phyloP scores from a whole-genome alignment of 306 rosid species.

The Lagenaria siceraria region DNA sequence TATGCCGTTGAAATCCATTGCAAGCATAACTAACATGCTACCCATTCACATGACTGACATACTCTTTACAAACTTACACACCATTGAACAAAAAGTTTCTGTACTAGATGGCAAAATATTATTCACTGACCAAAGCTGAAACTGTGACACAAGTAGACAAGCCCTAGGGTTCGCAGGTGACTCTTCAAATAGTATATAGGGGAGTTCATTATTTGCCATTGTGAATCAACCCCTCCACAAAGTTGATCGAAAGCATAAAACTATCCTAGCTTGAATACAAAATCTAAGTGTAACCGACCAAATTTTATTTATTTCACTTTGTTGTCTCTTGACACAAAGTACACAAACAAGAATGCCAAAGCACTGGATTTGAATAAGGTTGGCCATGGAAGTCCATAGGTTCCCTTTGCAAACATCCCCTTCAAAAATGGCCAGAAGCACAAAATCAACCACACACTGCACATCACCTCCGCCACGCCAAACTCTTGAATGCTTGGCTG shows the following conservation, averaged over 20 bases:
- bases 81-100: not conserved
- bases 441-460: constrained; percentile 29
- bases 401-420: constrained; percentile 45
- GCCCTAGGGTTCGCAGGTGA: not conserved
- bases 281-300: not conserved
- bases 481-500: not conserved
- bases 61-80: not conserved
- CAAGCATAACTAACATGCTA: not conserved
- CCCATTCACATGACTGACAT: not conserved
- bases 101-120: not conserved
- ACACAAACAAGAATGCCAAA: constrained; percentile 28
- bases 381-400: constrained; percentile 42
- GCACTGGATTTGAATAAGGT: constrained; percentile 29
- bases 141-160: not conserved
- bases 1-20: not conserved
- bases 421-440: constrained; percentile 45
- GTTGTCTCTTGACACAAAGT: constrained; percentile 13
- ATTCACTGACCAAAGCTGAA: not conserved
- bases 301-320: not conserved
- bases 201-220: not conserved
- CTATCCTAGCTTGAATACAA: not conserved
- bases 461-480: constrained; percentile 33
- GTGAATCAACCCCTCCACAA: not conserved
- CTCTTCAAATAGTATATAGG: not conserved
- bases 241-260: not conserved